Evolutionary conservation across 2,329 filamentous ascomycete genomes (phyloP).

Genomic region (Epichloe gansuensis): DNA sequence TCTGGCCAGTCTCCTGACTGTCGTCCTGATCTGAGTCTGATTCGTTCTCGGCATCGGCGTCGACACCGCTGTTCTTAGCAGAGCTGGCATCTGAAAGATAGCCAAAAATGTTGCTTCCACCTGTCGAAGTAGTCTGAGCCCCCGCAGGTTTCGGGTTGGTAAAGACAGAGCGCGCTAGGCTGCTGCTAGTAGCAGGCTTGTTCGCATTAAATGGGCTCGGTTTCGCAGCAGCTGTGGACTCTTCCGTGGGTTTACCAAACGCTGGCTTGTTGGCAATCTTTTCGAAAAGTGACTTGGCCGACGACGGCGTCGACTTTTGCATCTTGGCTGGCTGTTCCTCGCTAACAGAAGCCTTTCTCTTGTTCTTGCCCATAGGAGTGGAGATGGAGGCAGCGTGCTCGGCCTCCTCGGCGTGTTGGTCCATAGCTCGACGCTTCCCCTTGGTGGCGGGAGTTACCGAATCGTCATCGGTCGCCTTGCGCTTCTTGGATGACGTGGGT

Average conservation of each 20-base stretch:
- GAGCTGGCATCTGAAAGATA: conserved; percentile 46
- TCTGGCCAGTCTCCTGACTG: conserved; percentile 29
- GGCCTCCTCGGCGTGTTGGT: conserved; percentile 28
- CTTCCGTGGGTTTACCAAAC: conserved; percentile 14
- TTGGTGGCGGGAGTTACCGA: conserved; percentile 25
- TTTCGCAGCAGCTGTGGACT: conserved; percentile 15
- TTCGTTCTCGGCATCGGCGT: conserved; percentile 34
- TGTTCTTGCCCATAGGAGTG: conserved; percentile 29
- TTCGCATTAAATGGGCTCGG: conserved; percentile 20
- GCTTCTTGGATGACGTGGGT: conserved; percentile 31
- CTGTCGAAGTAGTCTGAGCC: conserved; percentile 12
- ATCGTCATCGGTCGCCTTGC: conserved; percentile 42
- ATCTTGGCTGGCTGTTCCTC: conserved; percentile 38
- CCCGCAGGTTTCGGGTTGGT: conserved; percentile 24
- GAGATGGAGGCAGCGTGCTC: conserved; percentile 12
- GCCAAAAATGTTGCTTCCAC: conserved; percentile 41
- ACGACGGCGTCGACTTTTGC: conserved; percentile 37
- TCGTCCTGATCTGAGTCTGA: conserved; percentile 30
- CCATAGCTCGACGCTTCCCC: conserved; percentile 37
- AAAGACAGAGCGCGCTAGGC: conserved; percentile 30
- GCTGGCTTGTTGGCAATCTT: conserved; percentile 40
- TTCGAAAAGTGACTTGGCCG: conserved; percentile 44
- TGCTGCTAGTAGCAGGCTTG: conserved; percentile 22
- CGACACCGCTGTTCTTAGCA: conserved; percentile 38
- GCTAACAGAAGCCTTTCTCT: conserved; percentile 36